Evolutionary conservation across 2,329 filamentous ascomycete species (phyloP).

Genomic region (Arthroderma uncinatum): DNA sequence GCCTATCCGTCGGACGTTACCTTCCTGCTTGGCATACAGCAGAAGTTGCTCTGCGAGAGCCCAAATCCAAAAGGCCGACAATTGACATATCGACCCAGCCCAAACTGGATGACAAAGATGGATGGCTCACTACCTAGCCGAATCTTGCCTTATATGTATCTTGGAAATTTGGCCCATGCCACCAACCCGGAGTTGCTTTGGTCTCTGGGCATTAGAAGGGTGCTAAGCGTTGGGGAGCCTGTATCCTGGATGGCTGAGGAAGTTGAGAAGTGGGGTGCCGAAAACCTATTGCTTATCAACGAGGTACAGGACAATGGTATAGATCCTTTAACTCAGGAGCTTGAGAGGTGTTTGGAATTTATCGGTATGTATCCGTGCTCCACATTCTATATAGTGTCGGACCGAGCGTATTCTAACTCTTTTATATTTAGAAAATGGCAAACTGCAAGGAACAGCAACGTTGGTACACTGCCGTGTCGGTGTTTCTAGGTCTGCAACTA

Average conservation of each 20-base stretch:
- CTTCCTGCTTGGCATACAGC: conserved; percentile 64
- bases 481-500: conserved; percentile 88
- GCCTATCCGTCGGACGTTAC: conserved; percentile 85
- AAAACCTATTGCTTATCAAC: conserved; percentile 71
- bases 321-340: conserved; percentile 77
- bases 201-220: conserved; percentile 70
- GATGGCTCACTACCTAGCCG: conserved; percentile 87
- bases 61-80: conserved; percentile 22
- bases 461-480: conserved; percentile 94
- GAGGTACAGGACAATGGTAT: conserved; percentile 94
- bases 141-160: conserved; percentile 86
- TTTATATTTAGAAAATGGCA: conserved; percentile 57
- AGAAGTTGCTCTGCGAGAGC: conserved; percentile 53
- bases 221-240: conserved; percentile 85
- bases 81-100: conserved; percentile 37
- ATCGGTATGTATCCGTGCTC: conserved; percentile 56
- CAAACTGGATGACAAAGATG: conserved; percentile 68
- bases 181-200: conserved; percentile 80
- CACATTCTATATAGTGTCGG: background rate
- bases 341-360: conserved; percentile 75
- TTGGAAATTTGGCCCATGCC: conserved; percentile 84
- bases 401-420: background rate
- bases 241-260: conserved; percentile 67
- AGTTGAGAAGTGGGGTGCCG: conserved; percentile 58
- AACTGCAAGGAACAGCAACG: conserved; percentile 65